Base-by-base conservation (phyloP, 805 yeast species). In the Metschnikowia koreensis region DNA sequence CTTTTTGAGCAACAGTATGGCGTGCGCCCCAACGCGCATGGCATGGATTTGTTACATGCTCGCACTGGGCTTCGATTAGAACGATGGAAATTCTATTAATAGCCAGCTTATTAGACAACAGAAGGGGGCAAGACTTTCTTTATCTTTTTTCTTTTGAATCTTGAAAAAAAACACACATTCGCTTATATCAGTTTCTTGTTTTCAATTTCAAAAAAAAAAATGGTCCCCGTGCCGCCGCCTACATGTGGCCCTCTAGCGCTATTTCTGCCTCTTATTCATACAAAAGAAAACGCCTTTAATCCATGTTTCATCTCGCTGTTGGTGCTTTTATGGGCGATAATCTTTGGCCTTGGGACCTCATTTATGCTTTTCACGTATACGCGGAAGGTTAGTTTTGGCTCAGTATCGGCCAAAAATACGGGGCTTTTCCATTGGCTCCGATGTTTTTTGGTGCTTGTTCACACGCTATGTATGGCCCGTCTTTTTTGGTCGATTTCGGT, bases 231-330 rank as follows among this genome's bases (percentile, higher is more conserved):
- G 27, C 49, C 52, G 17, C 59, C 54, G 13, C 67, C 66, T 41
- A 41, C 26, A 8, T 62, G 66, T 48, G 65, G 66, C 1, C 26
- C 43, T 8, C 29, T 29, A 15, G 57, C 62, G 15, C 38, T 64
- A 1, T 49, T 49, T 13, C 47, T 46, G 34, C 67, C 67, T 9
- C 60, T 69, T 46, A 64, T 60, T 2, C 62, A 67, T 4, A 49
- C 56, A 13, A 49, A 60, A 17, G 69, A 60, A 15, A 70, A 70
- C 50, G 69, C 75, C 0, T 69, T 70, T 56, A 69, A 69, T 42
- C 75, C 74, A 7, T 69, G 73, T 51, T 69, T 70, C 46, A 22
- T 70, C 13, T 48, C 63, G 3, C 53, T 51, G 38, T 4, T 57
- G 12, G 41, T 57, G 16, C 47, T 53, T 1, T 40, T 57, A 5